Evolutionary conservation across 1,139 yeast species (phyloP).

Genomic region (Pichia sorboxylosa): DNA sequence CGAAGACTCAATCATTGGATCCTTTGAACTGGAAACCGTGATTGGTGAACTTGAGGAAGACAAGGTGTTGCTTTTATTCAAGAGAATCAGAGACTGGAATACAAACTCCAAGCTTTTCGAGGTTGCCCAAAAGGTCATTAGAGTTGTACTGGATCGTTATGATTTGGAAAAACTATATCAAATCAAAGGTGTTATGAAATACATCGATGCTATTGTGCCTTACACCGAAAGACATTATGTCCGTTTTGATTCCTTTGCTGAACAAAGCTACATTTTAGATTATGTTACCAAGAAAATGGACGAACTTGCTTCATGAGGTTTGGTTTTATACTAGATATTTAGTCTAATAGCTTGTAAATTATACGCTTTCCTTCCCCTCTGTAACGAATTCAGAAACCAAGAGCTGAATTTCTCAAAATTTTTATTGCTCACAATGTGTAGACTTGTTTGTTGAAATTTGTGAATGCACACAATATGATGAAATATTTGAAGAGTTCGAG

Average conservation of each 20-base stretch:
- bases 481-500: no score
- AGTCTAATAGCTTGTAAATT: no score
- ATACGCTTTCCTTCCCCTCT: no score
- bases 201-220: conserved; percentile 68
- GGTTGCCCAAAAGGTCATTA: conserved; percentile 66
- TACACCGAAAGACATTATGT: conserved; percentile 77
- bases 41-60: conserved; percentile 47
- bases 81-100: conserved; percentile 88
- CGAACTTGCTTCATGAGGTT: conserved; percentile 24
- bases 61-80: conserved; percentile 49
- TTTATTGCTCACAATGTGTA: no score
- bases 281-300: conserved; percentile 76
- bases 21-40: conserved; percentile 53
- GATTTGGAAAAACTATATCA: conserved; percentile 45
- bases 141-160: conserved; percentile 48
- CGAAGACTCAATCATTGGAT: conserved; percentile 42
- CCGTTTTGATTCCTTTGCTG: conserved; percentile 68
- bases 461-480: no score
- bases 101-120: conserved; percentile 73
- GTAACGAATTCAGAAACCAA: no score
- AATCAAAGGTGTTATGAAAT: conserved; percentile 54
- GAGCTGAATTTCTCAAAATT: no score
- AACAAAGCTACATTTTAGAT: conserved; percentile 76
- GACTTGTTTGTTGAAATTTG: no score
- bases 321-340: no score